Percentiles rank a stretch among this genome's conserved stretches.
Evolutionary conservation across 352 stramenopile species (phyloP).

Genomic region (Globisporangium mamillatum): DNA sequence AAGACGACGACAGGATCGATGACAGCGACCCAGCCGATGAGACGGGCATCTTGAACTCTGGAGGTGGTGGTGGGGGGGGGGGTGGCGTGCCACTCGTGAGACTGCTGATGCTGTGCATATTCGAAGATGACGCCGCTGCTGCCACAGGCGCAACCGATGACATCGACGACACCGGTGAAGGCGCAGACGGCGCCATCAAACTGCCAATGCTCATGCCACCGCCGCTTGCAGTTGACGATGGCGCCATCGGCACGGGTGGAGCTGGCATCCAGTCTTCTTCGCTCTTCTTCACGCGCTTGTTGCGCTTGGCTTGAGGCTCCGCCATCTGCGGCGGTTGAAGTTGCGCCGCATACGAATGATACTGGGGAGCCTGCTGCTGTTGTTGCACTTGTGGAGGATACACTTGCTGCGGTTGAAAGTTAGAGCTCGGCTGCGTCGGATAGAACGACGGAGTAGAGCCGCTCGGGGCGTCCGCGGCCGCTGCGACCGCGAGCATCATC

Average conservation of each 20-base stretch:
- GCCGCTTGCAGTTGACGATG: not conserved
- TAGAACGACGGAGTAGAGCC: not conserved
- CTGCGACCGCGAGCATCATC: constrained; percentile 36
- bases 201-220: constrained; percentile 18
- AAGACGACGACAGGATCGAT: constrained; percentile 20
- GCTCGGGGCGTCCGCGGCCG: not conserved
- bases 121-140: not conserved
- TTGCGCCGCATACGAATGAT: constrained; percentile 7
- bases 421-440: constrained; percentile 6
- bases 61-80: not conserved
- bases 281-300: constrained; percentile 61
- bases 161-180: not conserved
- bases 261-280: constrained; percentile 33
- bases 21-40: constrained; percentile 16
- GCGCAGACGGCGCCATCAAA: constrained; percentile 14
- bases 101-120: constrained; percentile 20
- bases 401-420: constrained; percentile 1
- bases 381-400: constrained; percentile 8
- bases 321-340: constrained; percentile 7
- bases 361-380: not conserved
- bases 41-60: constrained; percentile 13
- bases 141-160: not conserved
- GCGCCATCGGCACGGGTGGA: constrained; percentile 3
- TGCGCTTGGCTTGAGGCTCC: constrained; percentile 30
- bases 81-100: constrained; percentile 11